Evolutionary conservation across 1,139 yeast species (phyloP).

Genomic region (Sugiyamaella paludigena): DNA sequence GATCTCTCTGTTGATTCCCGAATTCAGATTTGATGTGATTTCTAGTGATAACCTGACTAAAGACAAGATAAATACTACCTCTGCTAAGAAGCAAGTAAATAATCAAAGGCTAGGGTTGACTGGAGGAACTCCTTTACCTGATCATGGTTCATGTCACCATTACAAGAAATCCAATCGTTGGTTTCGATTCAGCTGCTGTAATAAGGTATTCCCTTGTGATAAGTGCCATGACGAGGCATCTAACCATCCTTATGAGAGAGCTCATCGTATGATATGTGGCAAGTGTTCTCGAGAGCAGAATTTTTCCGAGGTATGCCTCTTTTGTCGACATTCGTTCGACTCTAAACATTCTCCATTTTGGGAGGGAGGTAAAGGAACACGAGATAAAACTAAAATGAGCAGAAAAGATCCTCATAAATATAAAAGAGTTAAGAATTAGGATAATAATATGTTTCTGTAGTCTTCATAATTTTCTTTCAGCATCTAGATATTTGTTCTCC

Average conservation of each 20-base stretch:
- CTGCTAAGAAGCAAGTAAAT: constrained; percentile 19
- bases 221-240: constrained; percentile 42
- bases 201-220: constrained; percentile 44
- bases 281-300: constrained; percentile 45
- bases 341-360: constrained; percentile 40
- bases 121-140: constrained; percentile 42
- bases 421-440: constrained; percentile 27
- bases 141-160: constrained; percentile 42
- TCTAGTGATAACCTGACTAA: constrained; percentile 23
- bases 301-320: constrained; percentile 37
- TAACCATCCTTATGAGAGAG: constrained; percentile 41
- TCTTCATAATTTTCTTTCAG: too few relatives aligned
- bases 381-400: constrained; percentile 41
- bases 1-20: constrained; percentile 36
- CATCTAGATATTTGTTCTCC: too few relatives aligned
- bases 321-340: constrained; percentile 39
- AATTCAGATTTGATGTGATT: constrained; percentile 35
- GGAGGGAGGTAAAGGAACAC: constrained; percentile 48
- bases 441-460: too few relatives aligned
- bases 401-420: constrained; percentile 43
- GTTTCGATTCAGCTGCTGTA: constrained; percentile 46
- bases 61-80: constrained; percentile 24
- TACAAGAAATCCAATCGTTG: constrained; percentile 43
- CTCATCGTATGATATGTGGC: constrained; percentile 44
- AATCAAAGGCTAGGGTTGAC: constrained; percentile 36